These are phyloP conservation scores for Rhizophora apiculata DNA, from an alignment of 345 rosid species.

Conservation along the genomic window DNA sequence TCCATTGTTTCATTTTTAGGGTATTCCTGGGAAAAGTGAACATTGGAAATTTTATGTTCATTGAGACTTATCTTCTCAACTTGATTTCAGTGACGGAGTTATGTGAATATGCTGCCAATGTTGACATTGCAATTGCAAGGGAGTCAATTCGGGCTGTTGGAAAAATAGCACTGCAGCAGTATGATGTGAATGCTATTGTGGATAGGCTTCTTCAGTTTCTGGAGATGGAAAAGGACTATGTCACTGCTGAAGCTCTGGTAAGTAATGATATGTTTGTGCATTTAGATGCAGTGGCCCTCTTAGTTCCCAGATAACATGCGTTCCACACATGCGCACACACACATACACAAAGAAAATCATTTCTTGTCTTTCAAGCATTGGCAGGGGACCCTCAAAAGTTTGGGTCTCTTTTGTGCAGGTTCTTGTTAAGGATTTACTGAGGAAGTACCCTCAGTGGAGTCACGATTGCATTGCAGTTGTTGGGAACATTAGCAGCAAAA, in stretches of 20 bases:
- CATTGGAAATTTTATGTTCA: slow-evolving; percentile 12
- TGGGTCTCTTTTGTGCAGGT: slow-evolving; percentile 46
- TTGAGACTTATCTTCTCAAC: slow-evolving; percentile 20
- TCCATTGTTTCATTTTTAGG: slow-evolving; percentile 13
- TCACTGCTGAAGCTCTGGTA: slow-evolving; percentile 98
- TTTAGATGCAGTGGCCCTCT: background rate
- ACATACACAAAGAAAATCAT: background rate
- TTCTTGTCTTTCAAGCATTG: background rate
- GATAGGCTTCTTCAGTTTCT: slow-evolving; percentile 99
- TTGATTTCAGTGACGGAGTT: slow-evolving; percentile 80
- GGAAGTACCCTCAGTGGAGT: slow-evolving; percentile 99
- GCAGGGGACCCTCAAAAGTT: slow-evolving; percentile 14
- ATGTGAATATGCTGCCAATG: slow-evolving; percentile 99
- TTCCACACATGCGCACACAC: background rate
- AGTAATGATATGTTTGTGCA: slow-evolving; percentile 12
- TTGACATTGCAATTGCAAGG: slow-evolving; percentile 89
- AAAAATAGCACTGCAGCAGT: slow-evolving; percentile 96
- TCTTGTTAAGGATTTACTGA: slow-evolving; percentile 91
- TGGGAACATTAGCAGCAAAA: slow-evolving; percentile 91
- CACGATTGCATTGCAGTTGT: slow-evolving; percentile 99
- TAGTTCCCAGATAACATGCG: slow-evolving; percentile 7
- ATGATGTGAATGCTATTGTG: slow-evolving; percentile 98
- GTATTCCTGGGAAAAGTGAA: slow-evolving; percentile 11
- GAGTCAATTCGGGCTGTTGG: slow-evolving; percentile 99
- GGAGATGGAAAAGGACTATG: slow-evolving; percentile 99